phyloP scores from a whole-genome alignment of 805 yeast species.

The Zygoascus bituminiphila region DNA sequence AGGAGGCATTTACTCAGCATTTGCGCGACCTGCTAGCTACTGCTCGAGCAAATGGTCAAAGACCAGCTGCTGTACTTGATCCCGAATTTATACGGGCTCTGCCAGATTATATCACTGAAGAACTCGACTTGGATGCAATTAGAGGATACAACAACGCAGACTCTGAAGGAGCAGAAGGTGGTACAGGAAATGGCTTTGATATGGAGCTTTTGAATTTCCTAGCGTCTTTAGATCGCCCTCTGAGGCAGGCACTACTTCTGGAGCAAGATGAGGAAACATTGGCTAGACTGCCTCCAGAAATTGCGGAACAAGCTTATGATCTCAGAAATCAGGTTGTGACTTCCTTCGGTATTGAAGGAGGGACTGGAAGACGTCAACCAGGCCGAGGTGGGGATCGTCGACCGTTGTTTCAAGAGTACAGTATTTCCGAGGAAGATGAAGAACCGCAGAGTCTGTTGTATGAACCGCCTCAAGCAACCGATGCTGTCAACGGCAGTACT shows the following conservation, averaged over 20 bases:
- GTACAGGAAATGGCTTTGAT: conserved; percentile 15
- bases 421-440: neutral
- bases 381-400: conserved; percentile 3
- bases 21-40: conserved; percentile 47
- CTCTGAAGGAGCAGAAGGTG: conserved; percentile 12
- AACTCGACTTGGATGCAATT: conserved; percentile 25
- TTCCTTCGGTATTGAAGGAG: conserved; percentile 6
- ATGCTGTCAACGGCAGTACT: neutral
- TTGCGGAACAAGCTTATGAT: conserved; percentile 28
- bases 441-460: neutral
- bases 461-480: neutral
- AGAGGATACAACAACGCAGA: conserved; percentile 17
- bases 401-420: neutral
- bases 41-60: conserved; percentile 28
- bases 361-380: conserved; percentile 1
- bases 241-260: conserved; percentile 25
- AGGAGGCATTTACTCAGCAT: conserved; percentile 83
- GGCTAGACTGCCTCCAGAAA: conserved; percentile 23
- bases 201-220: conserved; percentile 25
- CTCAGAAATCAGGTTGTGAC: conserved; percentile 18
- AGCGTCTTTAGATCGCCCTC: conserved; percentile 27
- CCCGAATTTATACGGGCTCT: conserved; percentile 74
- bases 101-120: conserved; percentile 52
- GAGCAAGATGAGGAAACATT: conserved; percentile 28
- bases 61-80: conserved; percentile 49